Evolutionary conservation across 805 yeast genomes (phyloP).

Genomic region (Yarrowia divulgata): DNA sequence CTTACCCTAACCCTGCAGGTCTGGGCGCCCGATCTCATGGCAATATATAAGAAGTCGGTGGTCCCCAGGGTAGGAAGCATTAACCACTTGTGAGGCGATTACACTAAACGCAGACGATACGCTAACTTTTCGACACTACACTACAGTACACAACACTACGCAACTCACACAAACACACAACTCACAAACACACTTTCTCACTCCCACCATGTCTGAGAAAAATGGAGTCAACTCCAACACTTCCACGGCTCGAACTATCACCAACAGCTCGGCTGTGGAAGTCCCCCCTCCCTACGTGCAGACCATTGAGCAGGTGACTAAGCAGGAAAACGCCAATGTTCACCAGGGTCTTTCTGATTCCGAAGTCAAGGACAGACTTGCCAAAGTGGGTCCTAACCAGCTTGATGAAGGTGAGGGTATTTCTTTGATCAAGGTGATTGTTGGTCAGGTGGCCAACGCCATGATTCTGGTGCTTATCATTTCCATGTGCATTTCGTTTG

Average conservation of each 20-base stretch:
- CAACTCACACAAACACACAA: neutral
- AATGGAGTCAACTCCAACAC: neutral
- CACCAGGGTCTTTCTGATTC: conserved; percentile 57
- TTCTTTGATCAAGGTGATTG: conserved; percentile 60
- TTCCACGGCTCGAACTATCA: neutral
- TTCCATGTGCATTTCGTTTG: conserved; percentile 73
- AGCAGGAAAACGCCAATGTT: conserved; percentile 54
- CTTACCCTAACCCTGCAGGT: conserved; percentile 29
- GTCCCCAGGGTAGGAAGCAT: neutral
- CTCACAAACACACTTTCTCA: neutral
- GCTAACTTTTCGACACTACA: too few relatives aligned
- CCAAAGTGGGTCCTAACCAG: conserved; percentile 62
- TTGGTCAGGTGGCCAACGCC: conserved; percentile 76
- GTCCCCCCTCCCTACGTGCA: conserved; percentile 44
- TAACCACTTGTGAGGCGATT: too few relatives aligned
- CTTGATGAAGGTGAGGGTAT: conserved; percentile 67
- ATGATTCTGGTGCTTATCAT: conserved; percentile 77
- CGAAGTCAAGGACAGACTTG: conserved; percentile 49
- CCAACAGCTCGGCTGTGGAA: neutral
- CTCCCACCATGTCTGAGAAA: conserved; percentile 2
- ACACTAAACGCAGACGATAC: too few relatives aligned
- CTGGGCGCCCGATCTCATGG: conserved; percentile 12
- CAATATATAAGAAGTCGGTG: conserved; percentile 10
- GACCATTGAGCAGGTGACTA: conserved; percentile 52
- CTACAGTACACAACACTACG: neutral